These are phyloP conservation scores for Stephania japonica DNA, from an alignment of 164 flowering plant species.

Conservation along the genomic window DNA sequence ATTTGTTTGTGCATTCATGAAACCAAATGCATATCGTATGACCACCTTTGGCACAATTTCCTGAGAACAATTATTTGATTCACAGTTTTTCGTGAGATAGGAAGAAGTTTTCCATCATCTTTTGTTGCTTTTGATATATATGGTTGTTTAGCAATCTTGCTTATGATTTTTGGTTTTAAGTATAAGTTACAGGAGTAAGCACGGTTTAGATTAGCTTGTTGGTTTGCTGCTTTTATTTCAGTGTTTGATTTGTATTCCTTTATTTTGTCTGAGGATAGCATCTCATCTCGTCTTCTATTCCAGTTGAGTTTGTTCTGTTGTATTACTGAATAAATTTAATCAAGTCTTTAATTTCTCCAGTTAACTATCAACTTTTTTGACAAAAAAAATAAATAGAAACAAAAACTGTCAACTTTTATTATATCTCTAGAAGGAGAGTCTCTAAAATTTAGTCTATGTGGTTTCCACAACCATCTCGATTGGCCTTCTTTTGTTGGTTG, in stretches of 20 bases:
- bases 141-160: too few relatives aligned
- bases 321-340: neutral
- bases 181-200: too few relatives aligned
- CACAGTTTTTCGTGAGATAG: neutral
- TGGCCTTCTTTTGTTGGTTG: neutral
- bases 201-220: too few relatives aligned
- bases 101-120: neutral
- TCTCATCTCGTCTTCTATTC: neutral
- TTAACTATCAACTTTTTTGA: neutral
- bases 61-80: neutral
- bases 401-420: neutral
- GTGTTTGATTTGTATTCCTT: neutral
- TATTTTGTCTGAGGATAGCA: neutral
- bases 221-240: too few relatives aligned
- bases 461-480: neutral
- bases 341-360: neutral
- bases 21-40: neutral
- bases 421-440: neutral
- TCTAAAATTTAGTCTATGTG: neutral
- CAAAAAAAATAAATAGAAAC: neutral
- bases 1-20: neutral
- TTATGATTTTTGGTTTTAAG: neutral
- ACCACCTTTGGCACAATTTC: neutral
- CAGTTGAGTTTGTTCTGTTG: neutral
- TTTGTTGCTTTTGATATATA: neutral